A percentile compares a stretch with the other conserved stretches of the same genome.
These are phyloP conservation scores for Aspergillus aculeatus DNA, from an alignment of 2,329 filamentous ascomycete genomes.

Conservation along the genomic window DNA sequence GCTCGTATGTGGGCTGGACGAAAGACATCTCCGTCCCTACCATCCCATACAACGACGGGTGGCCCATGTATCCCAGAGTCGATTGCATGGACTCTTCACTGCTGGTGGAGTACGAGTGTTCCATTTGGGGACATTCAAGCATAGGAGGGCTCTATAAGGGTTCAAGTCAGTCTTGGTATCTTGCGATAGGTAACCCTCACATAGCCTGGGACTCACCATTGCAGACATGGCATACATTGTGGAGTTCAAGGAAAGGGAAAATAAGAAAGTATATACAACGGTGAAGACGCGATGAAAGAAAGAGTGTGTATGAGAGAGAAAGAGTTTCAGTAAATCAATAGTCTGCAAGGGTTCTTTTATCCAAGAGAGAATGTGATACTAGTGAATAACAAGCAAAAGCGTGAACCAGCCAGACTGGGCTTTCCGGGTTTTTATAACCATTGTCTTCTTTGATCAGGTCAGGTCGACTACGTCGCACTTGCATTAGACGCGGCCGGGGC, in stretches of 20 bases:
- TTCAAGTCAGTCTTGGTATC: not conserved
- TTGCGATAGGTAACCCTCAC: not conserved
- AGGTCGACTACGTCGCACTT: slow-evolving; percentile 19
- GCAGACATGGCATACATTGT: slow-evolving; percentile 9
- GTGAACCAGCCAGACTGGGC: slow-evolving; percentile 2
- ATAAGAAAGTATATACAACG: not conserved
- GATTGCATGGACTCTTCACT: slow-evolving; percentile 21
- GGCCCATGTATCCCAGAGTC: slow-evolving; percentile 17
- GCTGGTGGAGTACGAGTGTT: slow-evolving; percentile 22
- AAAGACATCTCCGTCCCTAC: slow-evolving; percentile 11
- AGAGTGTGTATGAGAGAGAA: not conserved
- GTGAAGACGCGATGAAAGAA: not conserved
- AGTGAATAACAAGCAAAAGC: not conserved
- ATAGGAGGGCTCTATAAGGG: slow-evolving; percentile 13
- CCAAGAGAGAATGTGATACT: not conserved
- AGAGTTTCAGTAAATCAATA: slow-evolving; percentile 1
- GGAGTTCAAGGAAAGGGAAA: slow-evolving; percentile 4
- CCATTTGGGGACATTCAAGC: slow-evolving; percentile 23
- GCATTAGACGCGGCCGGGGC: slow-evolving; percentile 17
- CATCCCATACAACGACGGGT: slow-evolving; percentile 12
- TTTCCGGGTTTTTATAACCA: slow-evolving; percentile 8
- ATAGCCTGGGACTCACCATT: slow-evolving; percentile 8
- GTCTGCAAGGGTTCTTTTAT: not conserved
- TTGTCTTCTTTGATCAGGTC: slow-evolving; percentile 14
- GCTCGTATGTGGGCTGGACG: slow-evolving; percentile 12